Conservation (phyloP, 495 filamentous ascomycete genomes). For the Xylaria palmicola region DNA sequence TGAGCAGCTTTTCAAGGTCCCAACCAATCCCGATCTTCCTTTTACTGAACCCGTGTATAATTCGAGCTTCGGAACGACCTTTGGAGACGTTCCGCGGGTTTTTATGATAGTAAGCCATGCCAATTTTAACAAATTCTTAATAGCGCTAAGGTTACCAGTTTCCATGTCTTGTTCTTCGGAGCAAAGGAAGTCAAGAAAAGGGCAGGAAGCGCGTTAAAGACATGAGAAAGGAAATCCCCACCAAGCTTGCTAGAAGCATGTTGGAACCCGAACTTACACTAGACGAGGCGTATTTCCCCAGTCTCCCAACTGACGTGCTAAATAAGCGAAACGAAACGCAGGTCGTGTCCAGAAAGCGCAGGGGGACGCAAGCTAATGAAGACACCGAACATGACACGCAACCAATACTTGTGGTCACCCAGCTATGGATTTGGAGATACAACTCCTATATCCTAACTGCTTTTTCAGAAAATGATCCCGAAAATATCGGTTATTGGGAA, state of each 20-base stretch:
- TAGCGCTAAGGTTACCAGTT: not conserved
- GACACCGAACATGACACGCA: too few species aligned
- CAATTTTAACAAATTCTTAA: not conserved
- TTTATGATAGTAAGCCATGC: not conserved
- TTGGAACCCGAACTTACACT: not conserved
- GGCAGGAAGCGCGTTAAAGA: not conserved
- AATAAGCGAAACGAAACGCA: not conserved
- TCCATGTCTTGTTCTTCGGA: not conserved
- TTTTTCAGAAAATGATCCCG: not conserved
- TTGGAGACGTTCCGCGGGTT: not conserved
- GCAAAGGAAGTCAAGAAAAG: not conserved
- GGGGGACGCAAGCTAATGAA: not conserved
- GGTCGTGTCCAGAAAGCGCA: not conserved
- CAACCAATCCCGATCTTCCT: not conserved
- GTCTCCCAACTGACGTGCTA: not conserved
- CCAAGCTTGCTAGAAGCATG: not conserved
- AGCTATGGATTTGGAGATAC: not conserved
- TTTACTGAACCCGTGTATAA: not conserved
- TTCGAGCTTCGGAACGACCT: not conserved
- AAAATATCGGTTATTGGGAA: too few species aligned
- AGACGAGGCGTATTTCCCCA: not conserved
- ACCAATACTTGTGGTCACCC: not conserved
- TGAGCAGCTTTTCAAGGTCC: not conserved
- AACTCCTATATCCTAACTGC: not conserved
- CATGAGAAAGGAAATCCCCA: not conserved